phyloP scores from a whole-genome alignment of 345 rosid species.

The Tarenaya hassleriana region DNA sequence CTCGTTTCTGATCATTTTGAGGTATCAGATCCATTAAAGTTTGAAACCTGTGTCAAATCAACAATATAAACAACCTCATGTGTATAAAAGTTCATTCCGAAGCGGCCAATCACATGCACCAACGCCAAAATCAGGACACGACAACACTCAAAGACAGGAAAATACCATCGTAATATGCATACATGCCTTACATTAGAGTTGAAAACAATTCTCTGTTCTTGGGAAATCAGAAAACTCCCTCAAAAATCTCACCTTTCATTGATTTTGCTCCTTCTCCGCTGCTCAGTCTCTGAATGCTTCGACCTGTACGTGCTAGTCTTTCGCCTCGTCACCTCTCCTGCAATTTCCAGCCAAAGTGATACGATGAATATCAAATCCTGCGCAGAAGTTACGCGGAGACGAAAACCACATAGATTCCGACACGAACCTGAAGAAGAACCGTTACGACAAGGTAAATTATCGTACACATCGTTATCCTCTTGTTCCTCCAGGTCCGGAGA shows the following conservation, averaged over 20 bases:
- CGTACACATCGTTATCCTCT: no score
- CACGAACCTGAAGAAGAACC: conserved; percentile 33
- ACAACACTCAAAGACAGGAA: no score
- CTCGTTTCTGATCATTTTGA: conserved; percentile 73
- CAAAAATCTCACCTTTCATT: conserved; percentile 54
- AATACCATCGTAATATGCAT: no score
- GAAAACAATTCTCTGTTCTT: background rate
- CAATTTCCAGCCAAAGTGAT: background rate
- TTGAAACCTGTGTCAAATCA: conserved; percentile 60
- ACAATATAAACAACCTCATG: background rate
- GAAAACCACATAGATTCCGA: background rate
- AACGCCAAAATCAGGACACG: background rate
- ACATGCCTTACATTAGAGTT: no score
- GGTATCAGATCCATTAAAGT: conserved; percentile 73
- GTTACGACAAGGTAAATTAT: no score
- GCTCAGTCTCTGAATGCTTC: conserved; percentile 89
- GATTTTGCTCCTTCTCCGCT: conserved; percentile 79
- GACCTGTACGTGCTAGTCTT: conserved; percentile 40
- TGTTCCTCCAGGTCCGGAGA: no score
- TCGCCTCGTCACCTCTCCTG: conserved; percentile 36
- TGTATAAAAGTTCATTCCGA: no score
- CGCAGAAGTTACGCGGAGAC: background rate
- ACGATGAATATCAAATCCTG: background rate
- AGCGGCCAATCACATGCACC: background rate
- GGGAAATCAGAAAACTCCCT: background rate